Percentiles rank a stretch among this genome's conserved stretches.
Conservation (phyloP, 805 yeast species). For the Wickerhamia fluorescens region DNA sequence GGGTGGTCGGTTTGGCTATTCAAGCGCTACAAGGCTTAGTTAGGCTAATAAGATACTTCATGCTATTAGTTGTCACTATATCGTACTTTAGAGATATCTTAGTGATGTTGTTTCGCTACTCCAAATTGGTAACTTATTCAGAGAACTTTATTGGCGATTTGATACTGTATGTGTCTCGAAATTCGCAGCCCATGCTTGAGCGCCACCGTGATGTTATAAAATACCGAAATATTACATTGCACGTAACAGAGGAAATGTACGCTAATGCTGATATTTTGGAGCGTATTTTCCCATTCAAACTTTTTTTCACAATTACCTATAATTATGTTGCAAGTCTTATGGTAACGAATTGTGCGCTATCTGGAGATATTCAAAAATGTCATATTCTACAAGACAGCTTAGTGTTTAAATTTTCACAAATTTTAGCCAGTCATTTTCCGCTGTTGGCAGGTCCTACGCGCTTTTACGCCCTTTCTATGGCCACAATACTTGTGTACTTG, state of each 20-base stretch:
- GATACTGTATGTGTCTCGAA: neutral
- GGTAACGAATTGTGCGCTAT: neutral
- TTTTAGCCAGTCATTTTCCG: neutral
- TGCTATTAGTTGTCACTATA: neutral
- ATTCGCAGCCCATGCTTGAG: neutral
- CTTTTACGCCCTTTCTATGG: neutral
- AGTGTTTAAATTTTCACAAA: neutral
- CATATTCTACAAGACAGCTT: neutral
- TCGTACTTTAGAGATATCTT: neutral
- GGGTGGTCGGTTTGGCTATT: too few relatives aligned
- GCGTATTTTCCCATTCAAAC: neutral
- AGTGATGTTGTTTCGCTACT: neutral
- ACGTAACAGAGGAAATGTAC: too few relatives aligned
- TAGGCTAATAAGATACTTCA: too few relatives aligned
- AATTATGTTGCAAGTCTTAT: neutral
- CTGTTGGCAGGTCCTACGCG: neutral
- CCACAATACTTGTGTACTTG: neutral
- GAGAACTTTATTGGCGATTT: neutral
- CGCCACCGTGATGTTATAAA: neutral
- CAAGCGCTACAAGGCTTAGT: too few relatives aligned
- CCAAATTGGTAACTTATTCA: neutral
- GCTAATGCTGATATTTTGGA: too few relatives aligned
- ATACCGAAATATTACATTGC: too few relatives aligned
- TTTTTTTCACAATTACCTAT: neutral
- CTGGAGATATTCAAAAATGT: neutral